Percentiles rank a stretch among this genome's conserved stretches.
Conservation (phyloP, 495 filamentous ascomycete species). For the Penicillium turbatum region DNA sequence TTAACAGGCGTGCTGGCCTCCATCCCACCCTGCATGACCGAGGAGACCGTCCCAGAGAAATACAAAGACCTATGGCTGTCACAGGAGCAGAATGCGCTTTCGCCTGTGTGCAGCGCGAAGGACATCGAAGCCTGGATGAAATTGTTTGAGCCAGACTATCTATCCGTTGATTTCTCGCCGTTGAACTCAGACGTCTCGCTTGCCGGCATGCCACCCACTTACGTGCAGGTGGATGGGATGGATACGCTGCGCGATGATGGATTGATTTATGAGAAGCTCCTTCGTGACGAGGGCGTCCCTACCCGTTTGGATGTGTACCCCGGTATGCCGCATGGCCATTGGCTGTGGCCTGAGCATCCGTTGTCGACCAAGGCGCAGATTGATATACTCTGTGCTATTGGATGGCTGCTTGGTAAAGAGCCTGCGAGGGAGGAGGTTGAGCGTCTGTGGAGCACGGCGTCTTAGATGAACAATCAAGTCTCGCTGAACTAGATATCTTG, state of each 20-base stretch:
- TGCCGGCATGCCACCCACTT: conserved; percentile 29
- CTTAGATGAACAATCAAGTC: background rate
- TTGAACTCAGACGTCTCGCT: conserved; percentile 8
- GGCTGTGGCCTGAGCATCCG: conserved; percentile 19
- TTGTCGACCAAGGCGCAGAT: conserved; percentile 9
- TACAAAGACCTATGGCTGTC: conserved; percentile 33
- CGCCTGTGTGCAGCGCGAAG: conserved; percentile 3
- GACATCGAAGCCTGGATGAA: conserved; percentile 4
- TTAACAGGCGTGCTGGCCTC: conserved; percentile 44
- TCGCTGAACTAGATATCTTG: background rate
- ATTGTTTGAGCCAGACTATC: conserved; percentile 7
- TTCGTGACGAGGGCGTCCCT: conserved; percentile 32
- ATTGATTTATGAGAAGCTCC: conserved; percentile 31
- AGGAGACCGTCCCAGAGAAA: conserved; percentile 20
- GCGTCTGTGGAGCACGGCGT: background rate
- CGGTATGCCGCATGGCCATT: conserved; percentile 42
- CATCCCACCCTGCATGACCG: conserved; percentile 28
- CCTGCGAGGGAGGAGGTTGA: conserved; percentile 9
- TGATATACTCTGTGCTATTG: conserved; percentile 12
- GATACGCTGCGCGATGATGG: conserved; percentile 40
- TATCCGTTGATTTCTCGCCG: conserved; percentile 11
- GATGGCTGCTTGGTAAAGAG: conserved; percentile 18
- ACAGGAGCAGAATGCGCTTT: conserved; percentile 36
- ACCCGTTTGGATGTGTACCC: conserved; percentile 40
- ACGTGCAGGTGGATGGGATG: conserved; percentile 37